Percentiles rank a stretch among this genome's conserved stretches.
phyloP scores from a whole-genome alignment of 2,329 filamentous ascomycete species.

The Claviceps capensis region DNA sequence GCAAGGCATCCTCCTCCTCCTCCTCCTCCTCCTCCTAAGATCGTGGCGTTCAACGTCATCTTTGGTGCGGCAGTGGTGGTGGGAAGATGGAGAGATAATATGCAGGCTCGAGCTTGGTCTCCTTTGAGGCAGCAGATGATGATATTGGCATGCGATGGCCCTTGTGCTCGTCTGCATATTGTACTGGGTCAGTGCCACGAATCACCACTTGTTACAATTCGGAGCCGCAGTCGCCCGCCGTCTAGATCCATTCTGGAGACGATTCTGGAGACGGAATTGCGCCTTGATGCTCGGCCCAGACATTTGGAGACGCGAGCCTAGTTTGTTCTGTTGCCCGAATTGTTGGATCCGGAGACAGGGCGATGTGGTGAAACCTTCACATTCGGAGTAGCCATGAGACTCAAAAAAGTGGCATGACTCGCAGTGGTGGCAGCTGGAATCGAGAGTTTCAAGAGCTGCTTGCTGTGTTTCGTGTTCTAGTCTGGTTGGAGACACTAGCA shows the following conservation, averaged over 20 bases:
- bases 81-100: conserved; percentile 16
- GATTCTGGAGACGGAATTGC: neutral
- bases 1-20: neutral
- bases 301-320: neutral
- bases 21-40: neutral
- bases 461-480: too few species aligned
- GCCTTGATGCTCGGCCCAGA: neutral
- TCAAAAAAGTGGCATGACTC: neutral
- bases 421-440: neutral
- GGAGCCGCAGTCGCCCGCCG: neutral
- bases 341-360: neutral
- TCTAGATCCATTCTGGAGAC: neutral
- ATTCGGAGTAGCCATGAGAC: neutral
- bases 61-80: conserved; percentile 6
- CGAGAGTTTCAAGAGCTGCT: too few species aligned
- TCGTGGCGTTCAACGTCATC: neutral
- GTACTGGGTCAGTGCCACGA: neutral
- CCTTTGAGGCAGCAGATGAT: conserved; percentile 27
- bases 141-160: neutral
- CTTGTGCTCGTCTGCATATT: neutral
- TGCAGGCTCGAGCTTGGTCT: conserved; percentile 13
- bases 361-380: neutral
- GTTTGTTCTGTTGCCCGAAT: neutral
- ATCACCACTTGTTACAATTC: neutral
- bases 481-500: too few species aligned